Conservation (phyloP, 164 flowering plant genomes). For the Cinnamomum micranthum region DNA sequence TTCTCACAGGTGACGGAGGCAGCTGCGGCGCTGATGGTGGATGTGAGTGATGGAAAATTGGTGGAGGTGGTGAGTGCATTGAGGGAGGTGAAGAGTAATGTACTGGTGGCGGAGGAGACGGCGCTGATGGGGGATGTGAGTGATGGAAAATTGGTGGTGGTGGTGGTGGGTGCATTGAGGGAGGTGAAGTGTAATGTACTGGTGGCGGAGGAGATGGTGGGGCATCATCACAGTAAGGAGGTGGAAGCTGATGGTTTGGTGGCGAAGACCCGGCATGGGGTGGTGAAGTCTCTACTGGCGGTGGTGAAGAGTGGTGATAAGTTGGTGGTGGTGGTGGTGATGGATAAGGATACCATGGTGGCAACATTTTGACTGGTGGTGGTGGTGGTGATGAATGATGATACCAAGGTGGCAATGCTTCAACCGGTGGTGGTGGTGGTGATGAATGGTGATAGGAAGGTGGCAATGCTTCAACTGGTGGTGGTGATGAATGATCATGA, state of each 20-base stretch:
- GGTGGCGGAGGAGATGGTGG: constrained; percentile 6
- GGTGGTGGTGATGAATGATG: constrained; percentile 5
- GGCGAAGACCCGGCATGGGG: neutral
- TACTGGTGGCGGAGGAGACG: constrained; percentile 4
- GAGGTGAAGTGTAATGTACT: neutral
- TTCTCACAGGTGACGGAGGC: constrained; percentile 9
- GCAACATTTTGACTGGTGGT: neutral
- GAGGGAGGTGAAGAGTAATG: neutral
- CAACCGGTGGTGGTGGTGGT: constrained; percentile 6
- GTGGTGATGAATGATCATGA: neutral
- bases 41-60: constrained; percentile 10
- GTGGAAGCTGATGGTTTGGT: neutral
- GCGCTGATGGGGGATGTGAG: constrained; percentile 14
- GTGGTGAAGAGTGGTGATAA: constrained; percentile 10
- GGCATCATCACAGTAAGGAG: neutral
- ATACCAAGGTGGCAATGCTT: neutral
- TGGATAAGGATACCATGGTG: neutral
- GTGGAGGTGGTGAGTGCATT: constrained; percentile 11
- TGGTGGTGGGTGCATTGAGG: constrained; percentile 10
- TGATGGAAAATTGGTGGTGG: constrained; percentile 16
- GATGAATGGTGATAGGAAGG: neutral
- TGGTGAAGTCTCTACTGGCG: constrained; percentile 6
- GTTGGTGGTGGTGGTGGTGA: constrained; percentile 15
- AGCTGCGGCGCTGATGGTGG: constrained; percentile 11
- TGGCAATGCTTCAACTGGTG: neutral